Conservation (phyloP, 129 eudicot genomes). For the Pseudognaphalium luteoalbum region DNA sequence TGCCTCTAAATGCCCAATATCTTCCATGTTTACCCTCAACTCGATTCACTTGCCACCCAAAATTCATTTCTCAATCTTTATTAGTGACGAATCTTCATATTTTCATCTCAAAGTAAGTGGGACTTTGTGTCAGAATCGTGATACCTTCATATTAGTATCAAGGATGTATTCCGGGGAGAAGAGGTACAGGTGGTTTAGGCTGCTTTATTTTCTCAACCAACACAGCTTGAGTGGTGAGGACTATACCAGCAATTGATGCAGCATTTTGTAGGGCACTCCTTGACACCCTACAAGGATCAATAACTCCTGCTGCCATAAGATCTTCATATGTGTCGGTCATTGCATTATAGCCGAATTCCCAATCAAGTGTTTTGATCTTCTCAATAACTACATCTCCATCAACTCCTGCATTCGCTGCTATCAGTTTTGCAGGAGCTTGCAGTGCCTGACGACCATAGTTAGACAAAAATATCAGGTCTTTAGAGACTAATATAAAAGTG, state of each 20-base stretch:
- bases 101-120: constrained; percentile 5
- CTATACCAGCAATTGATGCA: constrained; percentile 71
- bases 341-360: constrained; percentile 83
- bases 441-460: constrained; percentile 63
- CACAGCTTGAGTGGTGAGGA: constrained; percentile 84
- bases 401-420: constrained; percentile 84
- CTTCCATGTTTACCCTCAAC: not conserved
- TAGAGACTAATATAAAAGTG: constrained; percentile 2
- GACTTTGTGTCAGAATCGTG: not conserved
- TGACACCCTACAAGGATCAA: constrained; percentile 82
- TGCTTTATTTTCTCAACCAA: constrained; percentile 63
- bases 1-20: not conserved
- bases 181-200: constrained; percentile 59
- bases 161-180: constrained; percentile 74
- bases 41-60: not conserved
- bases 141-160: constrained; percentile 9
- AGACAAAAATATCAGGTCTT: constrained; percentile 6
- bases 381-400: constrained; percentile 81
- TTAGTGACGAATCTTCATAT: not conserved
- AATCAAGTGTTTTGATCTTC: constrained; percentile 50
- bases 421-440: constrained; percentile 76
- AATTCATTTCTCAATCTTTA: not conserved
- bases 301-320: constrained; percentile 67
- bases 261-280: constrained; percentile 87
- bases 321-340: constrained; percentile 68